These are phyloP conservation scores for Cynanchum wilfordii DNA, from an alignment of 257 asterid genomes.

Conservation along the genomic window DNA sequence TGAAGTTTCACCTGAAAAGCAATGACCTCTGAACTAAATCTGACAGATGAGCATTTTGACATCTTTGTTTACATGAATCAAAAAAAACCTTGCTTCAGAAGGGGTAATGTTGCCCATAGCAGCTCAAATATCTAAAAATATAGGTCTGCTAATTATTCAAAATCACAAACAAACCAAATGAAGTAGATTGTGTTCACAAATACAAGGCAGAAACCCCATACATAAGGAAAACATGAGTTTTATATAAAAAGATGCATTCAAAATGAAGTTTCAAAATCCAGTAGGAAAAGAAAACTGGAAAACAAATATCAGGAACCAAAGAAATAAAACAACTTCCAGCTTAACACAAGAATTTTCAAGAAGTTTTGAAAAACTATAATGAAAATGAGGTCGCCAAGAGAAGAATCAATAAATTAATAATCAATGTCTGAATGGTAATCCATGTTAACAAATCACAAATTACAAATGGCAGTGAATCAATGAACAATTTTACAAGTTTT, in stretches of 20 bases:
- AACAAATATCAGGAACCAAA: neutral
- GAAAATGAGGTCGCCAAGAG: slow-evolving; percentile 10
- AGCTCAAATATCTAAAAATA: neutral
- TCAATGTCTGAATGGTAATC: slow-evolving; percentile 39
- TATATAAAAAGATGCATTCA: neutral
- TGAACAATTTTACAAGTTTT: slow-evolving; percentile 58
- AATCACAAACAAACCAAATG: neutral
- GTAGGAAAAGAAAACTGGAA: neutral
- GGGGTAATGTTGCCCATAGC: neutral
- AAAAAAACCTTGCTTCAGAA: neutral
- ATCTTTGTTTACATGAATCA: neutral
- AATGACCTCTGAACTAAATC: neutral
- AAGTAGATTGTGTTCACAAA: neutral
- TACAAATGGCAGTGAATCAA: slow-evolving; percentile 49
- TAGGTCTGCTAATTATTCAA: neutral
- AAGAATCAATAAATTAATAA: slow-evolving; percentile 54
- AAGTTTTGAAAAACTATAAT: slow-evolving; percentile 10
- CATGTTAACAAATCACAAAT: slow-evolving; percentile 48
- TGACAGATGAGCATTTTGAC: neutral
- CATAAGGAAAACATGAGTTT: neutral
- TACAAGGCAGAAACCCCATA: neutral
- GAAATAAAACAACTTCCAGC: neutral
- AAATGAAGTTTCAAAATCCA: neutral
- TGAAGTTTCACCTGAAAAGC: slow-evolving; percentile 1
- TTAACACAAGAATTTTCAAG: neutral